phyloP scores from a whole-genome alignment of 495 filamentous ascomycete species.

The Pyronema omphalodes region DNA sequence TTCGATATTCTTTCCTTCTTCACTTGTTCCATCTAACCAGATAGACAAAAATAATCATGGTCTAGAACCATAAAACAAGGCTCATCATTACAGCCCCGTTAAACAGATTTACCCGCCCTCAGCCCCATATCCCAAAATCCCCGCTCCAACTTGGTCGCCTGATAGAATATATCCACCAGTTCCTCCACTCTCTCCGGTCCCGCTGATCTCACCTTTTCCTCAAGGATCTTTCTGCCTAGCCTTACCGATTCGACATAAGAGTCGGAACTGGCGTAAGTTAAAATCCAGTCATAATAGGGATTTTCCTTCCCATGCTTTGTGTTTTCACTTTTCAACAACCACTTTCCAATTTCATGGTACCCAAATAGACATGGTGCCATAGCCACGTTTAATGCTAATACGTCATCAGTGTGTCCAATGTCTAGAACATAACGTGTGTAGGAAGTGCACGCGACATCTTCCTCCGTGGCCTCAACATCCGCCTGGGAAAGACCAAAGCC shows the following conservation, averaged over 20 bases:
- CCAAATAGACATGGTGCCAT: slow-evolving; percentile 74
- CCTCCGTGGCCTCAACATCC: slow-evolving; percentile 53
- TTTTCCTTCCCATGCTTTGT: slow-evolving; percentile 41
- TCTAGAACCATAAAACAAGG: no score
- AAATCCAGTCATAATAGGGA: slow-evolving; percentile 76
- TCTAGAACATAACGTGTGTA: slow-evolving; percentile 67
- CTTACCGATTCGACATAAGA: slow-evolving; percentile 43
- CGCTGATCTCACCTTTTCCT: neutral
- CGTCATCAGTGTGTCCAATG: slow-evolving; percentile 70
- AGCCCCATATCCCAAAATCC: slow-evolving; percentile 5
- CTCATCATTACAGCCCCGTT: no score
- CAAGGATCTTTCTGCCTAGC: slow-evolving; percentile 43
- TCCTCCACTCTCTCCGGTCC: slow-evolving; percentile 46
- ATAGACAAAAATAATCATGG: no score
- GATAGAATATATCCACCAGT: slow-evolving; percentile 62
- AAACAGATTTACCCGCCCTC: neutral
- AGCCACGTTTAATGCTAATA: slow-evolving; percentile 63
- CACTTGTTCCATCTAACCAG: no score
- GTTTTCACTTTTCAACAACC: slow-evolving; percentile 36
- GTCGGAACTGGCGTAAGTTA: slow-evolving; percentile 66
- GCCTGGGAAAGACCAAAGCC: slow-evolving; percentile 59
- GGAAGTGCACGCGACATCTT: slow-evolving; percentile 48
- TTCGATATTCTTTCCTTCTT: no score
- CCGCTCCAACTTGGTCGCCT: slow-evolving; percentile 48
- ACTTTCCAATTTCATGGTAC: slow-evolving; percentile 56